These are phyloP conservation scores for Colletotrichum godetiae DNA, from an alignment of 2,329 filamentous ascomycete species.

Conservation along the genomic window DNA sequence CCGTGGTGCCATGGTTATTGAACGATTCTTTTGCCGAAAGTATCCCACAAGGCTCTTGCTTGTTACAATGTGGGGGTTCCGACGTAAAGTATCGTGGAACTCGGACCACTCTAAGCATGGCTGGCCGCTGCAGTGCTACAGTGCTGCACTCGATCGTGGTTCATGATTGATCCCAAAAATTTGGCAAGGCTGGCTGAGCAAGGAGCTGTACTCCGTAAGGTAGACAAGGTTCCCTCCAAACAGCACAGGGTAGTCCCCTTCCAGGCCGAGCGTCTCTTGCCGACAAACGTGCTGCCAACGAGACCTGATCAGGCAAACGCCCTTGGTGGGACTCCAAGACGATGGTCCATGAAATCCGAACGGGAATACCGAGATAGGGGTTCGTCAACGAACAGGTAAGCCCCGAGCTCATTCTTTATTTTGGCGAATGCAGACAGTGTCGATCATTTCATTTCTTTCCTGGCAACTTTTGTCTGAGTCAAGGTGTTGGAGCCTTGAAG, in stretches of 20 bases:
- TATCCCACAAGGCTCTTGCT: constrained; percentile 16
- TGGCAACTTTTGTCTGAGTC: background rate
- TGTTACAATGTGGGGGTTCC: constrained; percentile 25
- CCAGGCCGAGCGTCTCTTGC: background rate
- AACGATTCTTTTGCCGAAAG: constrained; percentile 8
- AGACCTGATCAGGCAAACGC: background rate
- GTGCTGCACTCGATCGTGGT: background rate
- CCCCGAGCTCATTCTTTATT: constrained; percentile 5
- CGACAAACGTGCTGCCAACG: background rate
- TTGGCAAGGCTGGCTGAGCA: background rate
- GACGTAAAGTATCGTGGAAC: background rate
- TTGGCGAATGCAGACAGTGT: background rate
- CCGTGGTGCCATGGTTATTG: background rate
- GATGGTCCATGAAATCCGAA: background rate
- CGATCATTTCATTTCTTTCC: constrained; percentile 6
- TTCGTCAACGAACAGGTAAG: constrained; percentile 19
- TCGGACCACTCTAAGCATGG: constrained; percentile 2
- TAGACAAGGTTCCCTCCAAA: background rate
- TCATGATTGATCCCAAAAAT: background rate
- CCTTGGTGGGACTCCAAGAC: background rate
- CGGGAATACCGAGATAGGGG: constrained; percentile 14
- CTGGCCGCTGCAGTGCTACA: background rate
- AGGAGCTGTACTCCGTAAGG: background rate
- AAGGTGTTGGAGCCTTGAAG: background rate
- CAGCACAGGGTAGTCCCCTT: background rate